Conservation (phyloP, 2,329 filamentous ascomycete genomes). For the Aspergillus sp. region DNA sequence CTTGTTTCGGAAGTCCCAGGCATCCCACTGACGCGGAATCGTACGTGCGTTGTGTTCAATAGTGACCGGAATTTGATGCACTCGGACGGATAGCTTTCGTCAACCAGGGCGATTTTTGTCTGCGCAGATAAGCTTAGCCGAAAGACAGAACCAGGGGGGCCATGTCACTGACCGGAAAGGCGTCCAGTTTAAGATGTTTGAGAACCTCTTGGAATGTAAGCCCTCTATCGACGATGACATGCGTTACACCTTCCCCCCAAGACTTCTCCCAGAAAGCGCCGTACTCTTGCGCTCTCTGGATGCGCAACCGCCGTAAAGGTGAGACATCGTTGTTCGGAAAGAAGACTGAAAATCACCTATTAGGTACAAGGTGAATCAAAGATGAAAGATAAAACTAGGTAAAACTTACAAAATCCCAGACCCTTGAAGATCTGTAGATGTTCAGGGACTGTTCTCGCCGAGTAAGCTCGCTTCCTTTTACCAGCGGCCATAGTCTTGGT, state of each 20-base stretch:
- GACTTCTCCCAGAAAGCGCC: constrained; percentile 70
- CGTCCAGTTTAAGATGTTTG: constrained; percentile 50
- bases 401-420: constrained; percentile 56
- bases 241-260: constrained; percentile 62
- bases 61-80: constrained; percentile 61
- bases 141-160: not conserved
- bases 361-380: not conserved
- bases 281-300: constrained; percentile 70
- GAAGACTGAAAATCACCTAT: constrained; percentile 54
- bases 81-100: constrained; percentile 67
- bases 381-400: not conserved
- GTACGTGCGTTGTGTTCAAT: constrained; percentile 56
- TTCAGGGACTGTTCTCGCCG: constrained; percentile 51
- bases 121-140: constrained; percentile 19
- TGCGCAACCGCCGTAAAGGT: constrained; percentile 65
- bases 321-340: constrained; percentile 77
- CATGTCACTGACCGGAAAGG: constrained; percentile 47
- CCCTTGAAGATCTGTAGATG: constrained; percentile 59
- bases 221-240: constrained; percentile 74
- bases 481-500: constrained; percentile 10
- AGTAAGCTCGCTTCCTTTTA: constrained; percentile 33
- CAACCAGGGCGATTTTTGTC: constrained; percentile 55
- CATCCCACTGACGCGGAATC: constrained; percentile 45
- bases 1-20: constrained; percentile 12
- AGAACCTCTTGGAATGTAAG: constrained; percentile 65